Percentiles rank a stretch among this genome's conserved stretches.
These are phyloP conservation scores for Candida sojae DNA, from an alignment of 1,139 yeast species.

Conservation along the genomic window DNA sequence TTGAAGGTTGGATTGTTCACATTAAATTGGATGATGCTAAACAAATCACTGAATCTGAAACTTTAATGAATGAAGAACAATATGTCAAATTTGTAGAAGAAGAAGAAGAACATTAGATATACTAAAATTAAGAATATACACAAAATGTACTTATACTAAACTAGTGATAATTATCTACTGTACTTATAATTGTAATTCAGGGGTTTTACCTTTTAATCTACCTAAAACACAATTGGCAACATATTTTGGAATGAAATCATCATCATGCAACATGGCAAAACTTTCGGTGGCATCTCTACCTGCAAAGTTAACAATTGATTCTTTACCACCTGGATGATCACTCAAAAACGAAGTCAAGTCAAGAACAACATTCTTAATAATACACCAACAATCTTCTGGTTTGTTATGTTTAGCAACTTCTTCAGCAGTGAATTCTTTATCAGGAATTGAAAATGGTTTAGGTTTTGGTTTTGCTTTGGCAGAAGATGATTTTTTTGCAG, in stretches of 20 bases:
- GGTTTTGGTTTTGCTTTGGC: slow-evolving; percentile 5
- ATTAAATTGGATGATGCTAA: slow-evolving; percentile 51
- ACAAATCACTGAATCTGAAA: slow-evolving; percentile 26
- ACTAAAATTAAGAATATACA: not conserved
- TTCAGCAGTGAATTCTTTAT: slow-evolving; percentile 45
- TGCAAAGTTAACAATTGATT: slow-evolving; percentile 72
- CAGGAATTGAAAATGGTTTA: slow-evolving; percentile 35
- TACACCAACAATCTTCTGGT: slow-evolving; percentile 80
- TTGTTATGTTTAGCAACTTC: slow-evolving; percentile 68
- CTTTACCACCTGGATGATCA: slow-evolving; percentile 88
- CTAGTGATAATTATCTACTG: not conserved
- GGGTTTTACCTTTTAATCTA: slow-evolving; percentile 45
- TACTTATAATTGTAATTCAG: slow-evolving; percentile 25
- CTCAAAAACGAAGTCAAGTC: slow-evolving; percentile 78
- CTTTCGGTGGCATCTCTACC: slow-evolving; percentile 91
- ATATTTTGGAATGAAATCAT: slow-evolving; percentile 51
- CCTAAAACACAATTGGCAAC: slow-evolving; percentile 52
- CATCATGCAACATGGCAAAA: slow-evolving; percentile 65
- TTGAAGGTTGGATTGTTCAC: slow-evolving; percentile 91
- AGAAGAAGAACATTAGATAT: slow-evolving; percentile 6
- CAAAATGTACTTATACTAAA: too few relatives aligned
- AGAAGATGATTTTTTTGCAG: slow-evolving; percentile 5
- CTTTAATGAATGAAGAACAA: slow-evolving; percentile 49
- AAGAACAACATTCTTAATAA: slow-evolving; percentile 79
- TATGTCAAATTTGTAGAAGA: slow-evolving; percentile 66